Evolutionary conservation across 2,329 filamentous ascomycete genomes (phyloP).

Genomic region (Coniella lustricola): DNA sequence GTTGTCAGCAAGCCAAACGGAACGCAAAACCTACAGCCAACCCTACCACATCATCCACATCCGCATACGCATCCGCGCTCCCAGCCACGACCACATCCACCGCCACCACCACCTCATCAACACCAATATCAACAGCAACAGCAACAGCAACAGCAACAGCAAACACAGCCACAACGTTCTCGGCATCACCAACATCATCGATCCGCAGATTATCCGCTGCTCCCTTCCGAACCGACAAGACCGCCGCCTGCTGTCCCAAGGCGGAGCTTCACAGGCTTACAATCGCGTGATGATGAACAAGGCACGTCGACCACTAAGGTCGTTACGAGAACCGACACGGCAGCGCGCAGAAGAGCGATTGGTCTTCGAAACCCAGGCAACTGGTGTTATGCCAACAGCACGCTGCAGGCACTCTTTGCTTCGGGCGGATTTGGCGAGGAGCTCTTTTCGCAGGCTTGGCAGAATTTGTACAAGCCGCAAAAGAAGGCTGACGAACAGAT

Average conservation of each 20-base stretch:
- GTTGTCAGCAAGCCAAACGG: slow-evolving; percentile 13
- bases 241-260: slow-evolving; percentile 62
- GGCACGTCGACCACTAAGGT: slow-evolving; percentile 37
- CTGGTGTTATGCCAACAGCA: slow-evolving; percentile 91
- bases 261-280: slow-evolving; percentile 73
- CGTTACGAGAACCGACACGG: slow-evolving; percentile 32
- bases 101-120: slow-evolving; percentile 1
- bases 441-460: slow-evolving; percentile 52
- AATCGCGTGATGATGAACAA: slow-evolving; percentile 30
- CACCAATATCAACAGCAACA: too few relatives aligned
- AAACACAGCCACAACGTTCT: too few relatives aligned
- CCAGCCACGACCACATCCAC: background rate
- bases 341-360: slow-evolving; percentile 44
- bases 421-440: slow-evolving; percentile 62
- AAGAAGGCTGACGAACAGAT: slow-evolving; percentile 52
- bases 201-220: slow-evolving; percentile 34
- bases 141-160: slow-evolving; percentile 3
- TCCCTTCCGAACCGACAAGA: slow-evolving; percentile 53
- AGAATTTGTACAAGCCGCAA: slow-evolving; percentile 60
- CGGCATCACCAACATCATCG: slow-evolving; percentile 4
- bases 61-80: background rate
- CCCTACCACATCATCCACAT: background rate
- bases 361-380: slow-evolving; percentile 75
- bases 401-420: slow-evolving; percentile 73
- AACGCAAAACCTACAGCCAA: slow-evolving; percentile 2